Conservation (phyloP, 1,284 basidiomycete species). For the Sporisorium exsertum region DNA sequence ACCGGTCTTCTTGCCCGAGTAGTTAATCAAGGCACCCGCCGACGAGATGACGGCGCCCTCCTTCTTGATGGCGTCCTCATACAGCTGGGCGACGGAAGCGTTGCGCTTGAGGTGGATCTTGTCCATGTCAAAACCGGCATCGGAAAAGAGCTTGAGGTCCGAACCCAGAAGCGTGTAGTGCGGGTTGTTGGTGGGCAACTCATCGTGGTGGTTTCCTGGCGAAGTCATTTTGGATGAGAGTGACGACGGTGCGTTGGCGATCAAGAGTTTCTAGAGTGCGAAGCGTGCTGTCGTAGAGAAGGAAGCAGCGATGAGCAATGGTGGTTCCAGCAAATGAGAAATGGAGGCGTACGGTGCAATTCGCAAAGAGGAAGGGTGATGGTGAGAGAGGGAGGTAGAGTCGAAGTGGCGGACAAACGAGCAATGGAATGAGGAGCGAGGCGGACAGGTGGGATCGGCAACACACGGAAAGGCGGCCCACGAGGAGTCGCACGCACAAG, state of each 20-base stretch:
- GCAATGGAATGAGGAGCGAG: background rate
- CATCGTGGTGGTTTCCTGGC: slow-evolving; percentile 68
- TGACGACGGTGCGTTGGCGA: slow-evolving; percentile 5
- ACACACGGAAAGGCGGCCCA: slow-evolving; percentile 30
- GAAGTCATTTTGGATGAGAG: slow-evolving; percentile 60
- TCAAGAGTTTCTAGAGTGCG: background rate
- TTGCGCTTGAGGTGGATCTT: slow-evolving; percentile 80
- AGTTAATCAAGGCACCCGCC: slow-evolving; percentile 98
- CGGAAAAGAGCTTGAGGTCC: slow-evolving; percentile 96
- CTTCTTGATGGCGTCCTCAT: slow-evolving; percentile 98
- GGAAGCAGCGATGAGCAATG: background rate
- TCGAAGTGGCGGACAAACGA: background rate
- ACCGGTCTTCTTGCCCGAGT: slow-evolving; percentile 99
- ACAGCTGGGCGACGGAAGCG: slow-evolving; percentile 91
- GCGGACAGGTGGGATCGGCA: slow-evolving; percentile 19
- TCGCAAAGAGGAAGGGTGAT: background rate
- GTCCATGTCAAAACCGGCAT: slow-evolving; percentile 97
- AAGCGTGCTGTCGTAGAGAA: background rate
- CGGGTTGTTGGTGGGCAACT: slow-evolving; percentile 60
- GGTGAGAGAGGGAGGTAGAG: slow-evolving; percentile 3
- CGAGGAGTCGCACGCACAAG: slow-evolving; percentile 1
- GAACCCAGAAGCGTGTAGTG: slow-evolving; percentile 70
- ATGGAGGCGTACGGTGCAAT: slow-evolving; percentile 2
- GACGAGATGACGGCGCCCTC: slow-evolving; percentile 98
- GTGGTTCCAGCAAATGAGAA: background rate